Evolutionary conservation across 1,284 basidiomycete genomes (phyloP), one percentile per base, ranked within the genome.

Genomic region (Trametes versicolor): DNA sequence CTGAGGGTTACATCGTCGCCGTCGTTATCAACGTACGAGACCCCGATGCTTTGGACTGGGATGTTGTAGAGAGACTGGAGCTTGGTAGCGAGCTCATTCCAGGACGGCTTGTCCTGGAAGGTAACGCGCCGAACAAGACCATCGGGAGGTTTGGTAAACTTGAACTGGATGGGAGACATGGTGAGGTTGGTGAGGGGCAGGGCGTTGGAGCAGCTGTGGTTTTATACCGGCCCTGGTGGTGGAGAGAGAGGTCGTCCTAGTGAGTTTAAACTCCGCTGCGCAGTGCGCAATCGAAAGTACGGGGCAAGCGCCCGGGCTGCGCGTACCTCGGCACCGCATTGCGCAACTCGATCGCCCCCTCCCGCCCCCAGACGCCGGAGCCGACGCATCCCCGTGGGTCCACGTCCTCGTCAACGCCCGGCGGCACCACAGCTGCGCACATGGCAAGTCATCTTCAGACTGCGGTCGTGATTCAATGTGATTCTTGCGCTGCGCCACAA

Each of bases 1-100:
- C 85, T 90, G 65, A 92, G 80, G 13, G 91, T 93, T 64, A 93
- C 85, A 67, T 89, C 85, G 72, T 93, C 91, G 39, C 85, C 83
- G 70, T 93, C 91, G 39, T 74, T 74, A 75, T 93, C 91, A 54
- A 88, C 64, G 74, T 93, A 93, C 36, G 88, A 87, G 41, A 91
- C 87, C 2, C 82, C 90, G 59, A 92, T 78, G 55, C 82, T 82
- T 63, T 83, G 81, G 58, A 77, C 64, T 12, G 88, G 83, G 49
- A 93, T 87, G 58, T 75, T 73, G 76, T 85, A 93, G 27, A 92
- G 77, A 29, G 74, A 63, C 43, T 83, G 79, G 63, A 92, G 85
- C 70, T 81, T 87, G 39, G 78, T 66, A 10, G 89, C 84, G 39
- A 93, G 84, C 19, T 78, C 71, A 17, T 70, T 48, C 91, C 91